These are phyloP conservation scores for Mycena metata DNA, from an alignment of 768 basidiomycete species.

Conservation along the genomic window DNA sequence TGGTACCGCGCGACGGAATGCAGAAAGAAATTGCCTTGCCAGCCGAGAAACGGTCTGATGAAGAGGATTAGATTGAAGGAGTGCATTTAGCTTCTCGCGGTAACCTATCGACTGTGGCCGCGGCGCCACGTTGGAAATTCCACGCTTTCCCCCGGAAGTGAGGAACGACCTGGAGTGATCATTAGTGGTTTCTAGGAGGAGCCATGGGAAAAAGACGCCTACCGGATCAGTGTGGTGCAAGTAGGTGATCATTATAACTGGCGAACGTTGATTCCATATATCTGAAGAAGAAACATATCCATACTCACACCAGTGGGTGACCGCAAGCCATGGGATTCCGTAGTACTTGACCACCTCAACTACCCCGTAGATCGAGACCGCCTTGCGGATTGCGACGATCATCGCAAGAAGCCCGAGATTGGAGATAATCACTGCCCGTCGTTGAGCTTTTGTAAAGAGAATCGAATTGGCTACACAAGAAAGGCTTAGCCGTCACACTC, in stretches of 20 bases:
- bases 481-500: neutral
- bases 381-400: slow-evolving; percentile 40
- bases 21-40: slow-evolving; percentile 65
- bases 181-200: neutral
- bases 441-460: slow-evolving; percentile 53
- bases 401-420: slow-evolving; percentile 53
- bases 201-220: neutral
- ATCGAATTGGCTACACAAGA: slow-evolving; percentile 50
- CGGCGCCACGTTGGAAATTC: slow-evolving; percentile 63
- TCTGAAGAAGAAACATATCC: neutral
- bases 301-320: slow-evolving; percentile 36
- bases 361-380: slow-evolving; percentile 45
- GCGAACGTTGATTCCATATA: neutral
- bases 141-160: slow-evolving; percentile 61
- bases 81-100: neutral
- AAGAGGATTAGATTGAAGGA: neutral
- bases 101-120: slow-evolving; percentile 58
- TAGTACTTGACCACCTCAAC: slow-evolving; percentile 44
- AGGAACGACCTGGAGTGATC: slow-evolving; percentile 45
- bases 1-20: slow-evolving; percentile 73
- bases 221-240: slow-evolving; percentile 75
- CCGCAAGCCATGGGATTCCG: slow-evolving; percentile 37
- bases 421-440: slow-evolving; percentile 51
- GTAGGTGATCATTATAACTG: slow-evolving; percentile 63
- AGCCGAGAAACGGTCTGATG: slow-evolving; percentile 56